Conservation (phyloP, 179 eudicot species). For the Dionaea muscipula region DNA sequence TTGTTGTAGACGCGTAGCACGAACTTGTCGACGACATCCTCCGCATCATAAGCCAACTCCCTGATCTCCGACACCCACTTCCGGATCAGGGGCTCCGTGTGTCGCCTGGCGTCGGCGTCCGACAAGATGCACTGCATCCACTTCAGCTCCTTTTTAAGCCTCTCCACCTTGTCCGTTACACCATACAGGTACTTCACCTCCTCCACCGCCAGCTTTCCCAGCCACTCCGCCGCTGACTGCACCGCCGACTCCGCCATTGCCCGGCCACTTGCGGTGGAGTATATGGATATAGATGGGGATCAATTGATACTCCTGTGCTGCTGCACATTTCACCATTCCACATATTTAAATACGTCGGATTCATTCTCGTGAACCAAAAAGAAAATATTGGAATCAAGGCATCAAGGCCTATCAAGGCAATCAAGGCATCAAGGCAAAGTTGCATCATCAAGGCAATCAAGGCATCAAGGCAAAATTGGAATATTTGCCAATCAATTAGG, state of each 20-base stretch:
- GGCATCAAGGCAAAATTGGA: too few species aligned
- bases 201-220: slow-evolving; percentile 7
- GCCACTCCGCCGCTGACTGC: background rate
- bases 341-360: too few species aligned
- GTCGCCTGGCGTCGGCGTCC: background rate
- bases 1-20: slow-evolving; percentile 3
- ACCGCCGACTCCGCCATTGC: background rate
- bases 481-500: too few species aligned
- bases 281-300: too few species aligned
- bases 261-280: too few species aligned
- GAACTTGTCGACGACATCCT: slow-evolving; percentile 9
- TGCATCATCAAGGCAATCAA: too few species aligned
- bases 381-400: too few species aligned
- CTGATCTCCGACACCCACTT: slow-evolving; percentile 5
- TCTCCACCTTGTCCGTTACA: slow-evolving; percentile 8
- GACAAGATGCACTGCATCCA: slow-evolving; percentile 5
- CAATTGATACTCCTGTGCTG: too few species aligned
- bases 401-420: too few species aligned
- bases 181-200: background rate
- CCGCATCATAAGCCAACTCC: slow-evolving; percentile 8
- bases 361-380: too few species aligned
- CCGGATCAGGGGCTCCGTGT: background rate
- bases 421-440: too few species aligned
- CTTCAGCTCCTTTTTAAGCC: slow-evolving; percentile 9
- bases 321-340: too few species aligned